A percentile compares a stretch with the other conserved stretches of the same genome.
These are phyloP conservation scores for Cladophialophora yegresii DNA, from an alignment of 2,329 filamentous ascomycete species.

Conservation along the genomic window DNA sequence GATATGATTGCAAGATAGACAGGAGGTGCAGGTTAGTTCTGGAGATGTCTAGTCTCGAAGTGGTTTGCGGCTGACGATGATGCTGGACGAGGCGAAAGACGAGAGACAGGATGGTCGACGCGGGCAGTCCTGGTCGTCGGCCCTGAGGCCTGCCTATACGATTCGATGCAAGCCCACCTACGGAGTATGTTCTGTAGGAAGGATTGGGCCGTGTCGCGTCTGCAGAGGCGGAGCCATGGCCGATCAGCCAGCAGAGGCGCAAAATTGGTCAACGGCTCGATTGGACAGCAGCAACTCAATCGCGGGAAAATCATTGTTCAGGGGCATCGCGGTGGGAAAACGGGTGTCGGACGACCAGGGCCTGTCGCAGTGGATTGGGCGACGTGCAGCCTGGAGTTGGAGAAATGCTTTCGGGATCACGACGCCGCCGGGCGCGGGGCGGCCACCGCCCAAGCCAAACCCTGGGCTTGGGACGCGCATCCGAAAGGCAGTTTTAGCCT, in stretches of 20 bases:
- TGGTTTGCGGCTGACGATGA: conserved; percentile 13
- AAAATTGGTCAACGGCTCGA: conserved; percentile 13
- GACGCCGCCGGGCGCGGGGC: conserved; percentile 7
- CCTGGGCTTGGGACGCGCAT: background rate
- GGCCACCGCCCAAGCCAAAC: background rate
- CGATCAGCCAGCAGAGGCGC: conserved; percentile 20
- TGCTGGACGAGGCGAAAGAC: conserved; percentile 12
- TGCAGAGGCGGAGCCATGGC: conserved; percentile 22
- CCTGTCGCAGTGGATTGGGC: conserved; percentile 7
- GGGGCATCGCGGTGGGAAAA: conserved; percentile 22
- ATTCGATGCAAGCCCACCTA: background rate
- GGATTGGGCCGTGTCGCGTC: conserved; percentile 19
- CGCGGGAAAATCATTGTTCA: conserved; percentile 30
- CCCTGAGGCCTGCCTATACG: background rate
- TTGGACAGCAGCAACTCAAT: conserved; percentile 20
- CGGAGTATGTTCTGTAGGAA: conserved; percentile 5
- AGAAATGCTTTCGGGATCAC: background rate
- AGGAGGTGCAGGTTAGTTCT: conserved; percentile 20
- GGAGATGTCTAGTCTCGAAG: conserved; percentile 13
- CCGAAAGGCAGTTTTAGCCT: conserved; percentile 3
- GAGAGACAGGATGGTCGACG: conserved; percentile 13
- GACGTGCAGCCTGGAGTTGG: background rate
- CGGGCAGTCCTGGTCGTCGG: conserved; percentile 13
- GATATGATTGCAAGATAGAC: conserved; percentile 22
- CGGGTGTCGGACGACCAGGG: background rate